Evolutionary conservation across 1,284 basidiomycete species (phyloP).

Genomic region (Ceratobasidium sp.): DNA sequence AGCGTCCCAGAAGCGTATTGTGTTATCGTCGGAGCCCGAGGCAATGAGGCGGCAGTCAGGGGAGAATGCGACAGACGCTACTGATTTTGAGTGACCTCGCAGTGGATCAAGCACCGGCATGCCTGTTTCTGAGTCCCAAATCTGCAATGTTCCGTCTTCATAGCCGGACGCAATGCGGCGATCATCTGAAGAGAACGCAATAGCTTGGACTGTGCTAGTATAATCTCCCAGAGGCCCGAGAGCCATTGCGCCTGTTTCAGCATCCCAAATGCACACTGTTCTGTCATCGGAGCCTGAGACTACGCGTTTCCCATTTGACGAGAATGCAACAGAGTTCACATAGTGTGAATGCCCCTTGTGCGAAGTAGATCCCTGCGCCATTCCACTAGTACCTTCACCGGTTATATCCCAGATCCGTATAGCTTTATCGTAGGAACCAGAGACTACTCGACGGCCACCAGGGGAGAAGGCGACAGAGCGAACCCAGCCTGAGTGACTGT

Average conservation of each 20-base stretch:
- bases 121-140: slow-evolving; percentile 40
- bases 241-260: not conserved
- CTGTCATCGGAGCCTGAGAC: slow-evolving; percentile 35
- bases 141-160: slow-evolving; percentile 8
- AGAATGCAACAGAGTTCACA: slow-evolving; percentile 13
- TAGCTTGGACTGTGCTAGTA: slow-evolving; percentile 10
- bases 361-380: not conserved
- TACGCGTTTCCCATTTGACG: slow-evolving; percentile 21
- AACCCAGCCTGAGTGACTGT: slow-evolving; percentile 58
- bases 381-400: not conserved
- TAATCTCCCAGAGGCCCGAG: slow-evolving; percentile 25
- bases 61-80: slow-evolving; percentile 27
- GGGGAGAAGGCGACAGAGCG: slow-evolving; percentile 44
- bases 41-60: slow-evolving; percentile 21
- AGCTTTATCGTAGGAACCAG: slow-evolving; percentile 35
- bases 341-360: not conserved
- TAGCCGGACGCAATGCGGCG: slow-evolving; percentile 19
- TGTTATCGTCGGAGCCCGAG: slow-evolving; percentile 24
- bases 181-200: slow-evolving; percentile 32
- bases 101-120: not conserved
- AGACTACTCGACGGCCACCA: slow-evolving; percentile 42
- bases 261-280: slow-evolving; percentile 32
- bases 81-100: slow-evolving; percentile 7
- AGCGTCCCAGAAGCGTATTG: slow-evolving; percentile 13
- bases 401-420: slow-evolving; percentile 45